Conservation (phyloP, 768 basidiomycete species). For the Suillus luteus region DNA sequence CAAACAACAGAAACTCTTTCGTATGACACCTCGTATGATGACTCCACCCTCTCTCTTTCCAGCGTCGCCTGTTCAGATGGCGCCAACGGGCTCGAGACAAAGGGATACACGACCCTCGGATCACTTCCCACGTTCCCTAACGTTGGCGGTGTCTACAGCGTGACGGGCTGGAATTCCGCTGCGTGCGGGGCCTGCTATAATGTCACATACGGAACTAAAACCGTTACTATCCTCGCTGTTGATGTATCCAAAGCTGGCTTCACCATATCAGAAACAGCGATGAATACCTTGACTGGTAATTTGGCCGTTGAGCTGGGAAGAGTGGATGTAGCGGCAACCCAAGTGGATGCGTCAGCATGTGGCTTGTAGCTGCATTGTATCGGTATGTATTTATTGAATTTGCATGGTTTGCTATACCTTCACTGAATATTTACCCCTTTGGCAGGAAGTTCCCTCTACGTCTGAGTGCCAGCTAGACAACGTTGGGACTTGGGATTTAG, state of each 20-base stretch:
- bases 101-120: slow-evolving; percentile 38
- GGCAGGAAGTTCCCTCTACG: neutral
- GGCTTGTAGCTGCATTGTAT: slow-evolving; percentile 2
- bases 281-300: slow-evolving; percentile 25
- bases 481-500: neutral
- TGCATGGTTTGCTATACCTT: too few species aligned
- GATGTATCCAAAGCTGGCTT: slow-evolving; percentile 49
- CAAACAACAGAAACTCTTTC: slow-evolving; percentile 33
- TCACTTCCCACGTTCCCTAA: slow-evolving; percentile 40
- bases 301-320: slow-evolving; percentile 20
- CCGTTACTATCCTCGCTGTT: slow-evolving; percentile 54
- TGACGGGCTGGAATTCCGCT: slow-evolving; percentile 25
- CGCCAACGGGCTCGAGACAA: slow-evolving; percentile 36
- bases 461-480: neutral
- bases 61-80: slow-evolving; percentile 42
- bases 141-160: slow-evolving; percentile 34
- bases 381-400: neutral
- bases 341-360: slow-evolving; percentile 8
- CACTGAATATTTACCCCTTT: neutral
- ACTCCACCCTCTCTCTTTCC: slow-evolving; percentile 26
- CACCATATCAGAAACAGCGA: slow-evolving; percentile 33
- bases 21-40: slow-evolving; percentile 41
- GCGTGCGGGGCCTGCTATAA: slow-evolving; percentile 35
- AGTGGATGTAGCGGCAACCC: slow-evolving; percentile 20
- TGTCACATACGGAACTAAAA: slow-evolving; percentile 32